phyloP scores from a whole-genome alignment of 1,284 basidiomycete species.

The Naganishia albida region DNA sequence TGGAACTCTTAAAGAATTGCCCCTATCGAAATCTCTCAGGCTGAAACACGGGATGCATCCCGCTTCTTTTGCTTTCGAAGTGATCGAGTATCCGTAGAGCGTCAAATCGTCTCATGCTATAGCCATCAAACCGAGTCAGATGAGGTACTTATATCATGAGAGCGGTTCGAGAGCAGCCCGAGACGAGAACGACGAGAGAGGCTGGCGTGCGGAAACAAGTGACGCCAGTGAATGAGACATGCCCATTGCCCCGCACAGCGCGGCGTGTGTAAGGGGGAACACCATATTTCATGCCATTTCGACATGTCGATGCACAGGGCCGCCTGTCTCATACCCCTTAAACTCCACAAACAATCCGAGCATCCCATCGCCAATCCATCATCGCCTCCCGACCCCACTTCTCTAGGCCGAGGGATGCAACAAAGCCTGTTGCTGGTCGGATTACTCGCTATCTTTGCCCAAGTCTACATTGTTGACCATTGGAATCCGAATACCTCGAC shows the following conservation, averaged over 20 bases:
- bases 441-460: conserved; percentile 15
- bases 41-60: too few species aligned
- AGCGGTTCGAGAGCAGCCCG: too few species aligned
- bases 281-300: background rate
- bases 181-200: too few species aligned
- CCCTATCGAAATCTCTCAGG: too few species aligned
- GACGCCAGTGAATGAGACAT: background rate
- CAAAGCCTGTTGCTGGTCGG: conserved; percentile 1
- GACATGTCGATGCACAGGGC: background rate
- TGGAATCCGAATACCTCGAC: background rate
- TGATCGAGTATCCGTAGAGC: too few species aligned
- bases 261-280: background rate
- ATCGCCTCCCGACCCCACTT: background rate
- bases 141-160: too few species aligned
- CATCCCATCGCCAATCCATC: background rate
- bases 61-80: too few species aligned
- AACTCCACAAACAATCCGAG: background rate
- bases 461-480: conserved; percentile 21
- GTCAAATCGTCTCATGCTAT: too few species aligned
- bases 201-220: background rate
- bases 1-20: too few species aligned
- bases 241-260: background rate
- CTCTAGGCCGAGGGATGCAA: conserved; percentile 1
- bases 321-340: background rate
- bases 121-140: too few species aligned